Conservation (phyloP, 371 early-diverging fungal species). For the Mucor indicus region DNA sequence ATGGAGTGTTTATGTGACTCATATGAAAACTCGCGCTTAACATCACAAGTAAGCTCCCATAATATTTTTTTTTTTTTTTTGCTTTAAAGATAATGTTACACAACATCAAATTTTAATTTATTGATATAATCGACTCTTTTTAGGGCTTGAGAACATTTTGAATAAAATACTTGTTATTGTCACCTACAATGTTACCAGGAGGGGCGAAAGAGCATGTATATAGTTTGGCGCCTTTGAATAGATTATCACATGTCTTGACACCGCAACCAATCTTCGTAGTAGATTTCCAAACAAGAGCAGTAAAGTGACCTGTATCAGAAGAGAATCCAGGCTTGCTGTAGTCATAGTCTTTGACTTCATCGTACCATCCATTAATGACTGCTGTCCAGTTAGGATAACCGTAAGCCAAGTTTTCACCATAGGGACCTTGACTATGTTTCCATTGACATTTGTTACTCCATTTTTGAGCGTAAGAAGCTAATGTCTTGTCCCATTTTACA, state of each 20-base stretch:
- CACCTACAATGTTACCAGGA: conserved; percentile 44
- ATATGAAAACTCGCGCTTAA: no score
- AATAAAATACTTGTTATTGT: conserved; percentile 21
- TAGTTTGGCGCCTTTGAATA: conserved; percentile 21
- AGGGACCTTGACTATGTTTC: conserved; percentile 30
- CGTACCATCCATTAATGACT: conserved; percentile 38
- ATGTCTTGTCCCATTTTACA: conserved; percentile 39
- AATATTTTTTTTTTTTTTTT: no score
- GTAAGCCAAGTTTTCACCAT: conserved; percentile 42
- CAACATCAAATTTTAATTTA: no score
- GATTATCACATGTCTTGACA: conserved; percentile 35
- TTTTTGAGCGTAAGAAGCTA: conserved; percentile 47
- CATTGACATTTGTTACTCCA: conserved; percentile 45
- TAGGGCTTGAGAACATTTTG: conserved; percentile 41
- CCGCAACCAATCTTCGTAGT: conserved; percentile 54
- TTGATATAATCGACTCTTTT: no score
- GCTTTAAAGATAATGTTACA: no score
- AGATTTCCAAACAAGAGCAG: conserved; percentile 51
- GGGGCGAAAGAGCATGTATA: conserved; percentile 49
- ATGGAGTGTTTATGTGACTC: no score
- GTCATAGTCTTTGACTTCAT: conserved; percentile 34
- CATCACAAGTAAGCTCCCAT: no score
- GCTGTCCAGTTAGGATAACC: conserved; percentile 25
- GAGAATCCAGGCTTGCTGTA: conserved; percentile 33
- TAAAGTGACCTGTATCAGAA: conserved; percentile 47